Percentiles rank a stretch among this genome's conserved stretches.
These are phyloP conservation scores for Leishmania lainsoni DNA, from an alignment of 208 protist species.

Conservation along the genomic window DNA sequence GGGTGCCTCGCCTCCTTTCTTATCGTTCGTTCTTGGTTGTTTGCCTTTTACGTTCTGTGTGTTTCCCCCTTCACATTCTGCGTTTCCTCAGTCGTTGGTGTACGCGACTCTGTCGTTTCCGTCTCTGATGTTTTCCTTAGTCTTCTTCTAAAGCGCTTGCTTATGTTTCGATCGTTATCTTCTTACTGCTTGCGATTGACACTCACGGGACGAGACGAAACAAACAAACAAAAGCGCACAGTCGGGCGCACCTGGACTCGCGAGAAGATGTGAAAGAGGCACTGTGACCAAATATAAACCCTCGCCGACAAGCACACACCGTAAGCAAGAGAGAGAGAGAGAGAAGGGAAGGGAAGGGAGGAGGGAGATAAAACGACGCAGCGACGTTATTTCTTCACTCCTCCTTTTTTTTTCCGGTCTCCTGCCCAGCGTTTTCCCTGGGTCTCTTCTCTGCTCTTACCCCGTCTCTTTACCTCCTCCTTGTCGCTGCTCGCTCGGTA, in stretches of 20 bases:
- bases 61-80: not conserved
- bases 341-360: not conserved
- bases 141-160: not conserved
- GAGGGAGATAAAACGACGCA: not conserved
- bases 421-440: not conserved
- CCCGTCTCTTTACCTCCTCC: not conserved
- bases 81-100: not conserved
- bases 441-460: not conserved
- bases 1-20: not conserved
- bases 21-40: not conserved
- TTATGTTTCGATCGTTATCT: not conserved
- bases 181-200: not conserved
- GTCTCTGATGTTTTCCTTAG: not conserved
- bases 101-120: too few species aligned
- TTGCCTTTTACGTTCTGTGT: too few species aligned
- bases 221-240: not conserved
- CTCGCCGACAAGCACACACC: not conserved
- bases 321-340: not conserved
- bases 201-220: slow-evolving; percentile 12
- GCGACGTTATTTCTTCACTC: not conserved
- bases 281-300: not conserved
- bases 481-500: too few species aligned
- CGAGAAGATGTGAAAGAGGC: too few species aligned
- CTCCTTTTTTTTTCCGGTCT: not conserved
- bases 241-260: not conserved